Conservation (phyloP, 345 rosid genomes). For the Garcia nutans region DNA sequence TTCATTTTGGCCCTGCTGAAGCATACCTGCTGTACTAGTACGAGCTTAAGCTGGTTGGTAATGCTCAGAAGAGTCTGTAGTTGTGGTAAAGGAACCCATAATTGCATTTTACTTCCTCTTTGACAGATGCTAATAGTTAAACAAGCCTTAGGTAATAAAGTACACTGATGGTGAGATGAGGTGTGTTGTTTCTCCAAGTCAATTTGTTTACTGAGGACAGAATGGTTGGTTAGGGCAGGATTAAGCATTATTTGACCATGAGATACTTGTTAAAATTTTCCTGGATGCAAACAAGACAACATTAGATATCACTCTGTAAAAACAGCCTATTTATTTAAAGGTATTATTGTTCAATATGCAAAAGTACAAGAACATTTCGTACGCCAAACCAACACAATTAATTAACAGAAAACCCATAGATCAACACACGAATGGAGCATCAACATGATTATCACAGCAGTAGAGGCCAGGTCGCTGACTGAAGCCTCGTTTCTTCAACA, state of each 20-base stretch:
- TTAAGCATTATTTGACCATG: no score
- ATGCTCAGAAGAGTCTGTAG: not conserved
- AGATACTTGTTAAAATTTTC: not conserved
- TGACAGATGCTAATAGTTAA: no score
- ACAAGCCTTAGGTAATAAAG: no score
- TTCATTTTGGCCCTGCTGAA: no score
- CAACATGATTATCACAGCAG: constrained; percentile 64
- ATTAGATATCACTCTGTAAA: not conserved
- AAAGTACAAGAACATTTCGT: not conserved
- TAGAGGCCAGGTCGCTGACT: constrained; percentile 93
- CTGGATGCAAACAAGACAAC: not conserved
- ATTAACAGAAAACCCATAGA: not conserved
- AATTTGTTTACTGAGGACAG: no score
- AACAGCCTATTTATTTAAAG: not conserved
- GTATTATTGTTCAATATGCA: not conserved
- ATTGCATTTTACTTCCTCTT: no score
- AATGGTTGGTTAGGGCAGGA: not conserved
- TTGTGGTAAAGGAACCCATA: no score
- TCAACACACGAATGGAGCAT: constrained; percentile 60
- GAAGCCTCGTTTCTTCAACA: constrained; percentile 74
- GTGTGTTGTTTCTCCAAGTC: no score
- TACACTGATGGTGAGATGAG: no score
- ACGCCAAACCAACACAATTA: not conserved
- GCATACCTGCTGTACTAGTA: no score
- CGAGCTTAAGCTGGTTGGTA: not conserved